Percentiles rank a stretch among this genome's conserved stretches.
Evolutionary conservation across 371 early-diverging fungal species (phyloP).

Genomic region (Catenaria anguillulae): DNA sequence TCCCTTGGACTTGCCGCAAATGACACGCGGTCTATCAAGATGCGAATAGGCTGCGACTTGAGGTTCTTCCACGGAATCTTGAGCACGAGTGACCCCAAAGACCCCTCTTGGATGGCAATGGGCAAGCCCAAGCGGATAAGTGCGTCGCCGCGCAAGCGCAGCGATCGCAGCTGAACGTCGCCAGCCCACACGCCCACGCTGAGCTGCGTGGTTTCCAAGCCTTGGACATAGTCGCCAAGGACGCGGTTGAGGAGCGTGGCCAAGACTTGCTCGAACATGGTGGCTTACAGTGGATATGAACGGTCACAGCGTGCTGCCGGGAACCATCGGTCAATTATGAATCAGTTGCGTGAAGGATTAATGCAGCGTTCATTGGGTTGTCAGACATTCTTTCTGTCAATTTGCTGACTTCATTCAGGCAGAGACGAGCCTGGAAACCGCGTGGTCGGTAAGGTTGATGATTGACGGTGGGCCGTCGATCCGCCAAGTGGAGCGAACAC

Average conservation of each 20-base stretch:
- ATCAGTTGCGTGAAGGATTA: too few species aligned
- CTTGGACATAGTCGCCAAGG: constrained; percentile 89
- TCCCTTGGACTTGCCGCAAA: constrained; percentile 71
- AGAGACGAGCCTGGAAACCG: too few species aligned
- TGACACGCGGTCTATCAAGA: constrained; percentile 75
- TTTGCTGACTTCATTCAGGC: too few species aligned
- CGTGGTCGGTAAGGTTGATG: too few species aligned
- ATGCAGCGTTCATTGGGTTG: too few species aligned
- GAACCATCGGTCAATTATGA: too few species aligned
- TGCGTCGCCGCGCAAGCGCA: constrained; percentile 74
- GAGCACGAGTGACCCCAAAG: constrained; percentile 78
- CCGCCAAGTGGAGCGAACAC: too few species aligned
- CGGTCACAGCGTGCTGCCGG: too few species aligned
- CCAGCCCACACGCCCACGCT: constrained; percentile 94
- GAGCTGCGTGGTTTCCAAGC: constrained; percentile 87
- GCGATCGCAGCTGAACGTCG: constrained; percentile 84
- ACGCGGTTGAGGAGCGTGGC: constrained; percentile 78
- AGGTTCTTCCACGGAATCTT: constrained; percentile 94
- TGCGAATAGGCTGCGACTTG: constrained; percentile 78
- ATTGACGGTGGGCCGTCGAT: too few species aligned
- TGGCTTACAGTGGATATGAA: too few species aligned
- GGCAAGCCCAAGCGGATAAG: constrained; percentile 87
- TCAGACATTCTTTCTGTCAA: too few species aligned
- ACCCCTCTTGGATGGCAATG: constrained; percentile 81
- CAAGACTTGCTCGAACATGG: constrained; percentile 80